Percentiles rank a stretch among this genome's conserved stretches.
Evolutionary conservation across 345 rosid species (phyloP).

Genomic region (Citrus mangshanensis): DNA sequence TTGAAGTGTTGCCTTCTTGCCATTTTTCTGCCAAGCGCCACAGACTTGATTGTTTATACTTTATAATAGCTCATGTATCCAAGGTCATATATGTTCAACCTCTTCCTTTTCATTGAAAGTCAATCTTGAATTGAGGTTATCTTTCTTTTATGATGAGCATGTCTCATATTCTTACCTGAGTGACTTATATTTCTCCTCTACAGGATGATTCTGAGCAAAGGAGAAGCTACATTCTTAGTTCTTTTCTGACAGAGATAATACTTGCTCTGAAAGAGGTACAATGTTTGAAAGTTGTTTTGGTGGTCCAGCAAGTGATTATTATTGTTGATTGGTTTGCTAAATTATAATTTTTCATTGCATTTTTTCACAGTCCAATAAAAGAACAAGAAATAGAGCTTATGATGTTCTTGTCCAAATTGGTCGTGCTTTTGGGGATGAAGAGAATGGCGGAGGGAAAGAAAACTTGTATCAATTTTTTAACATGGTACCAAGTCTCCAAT

Average conservation of each 20-base stretch:
- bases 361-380: slow-evolving; percentile 68
- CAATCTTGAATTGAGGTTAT: neutral
- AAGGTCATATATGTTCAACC: slow-evolving; percentile 37
- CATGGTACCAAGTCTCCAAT: slow-evolving; percentile 45
- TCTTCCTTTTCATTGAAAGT: neutral
- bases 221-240: slow-evolving; percentile 46
- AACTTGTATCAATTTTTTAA: slow-evolving; percentile 68
- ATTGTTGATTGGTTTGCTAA: neutral
- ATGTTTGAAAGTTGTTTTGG: neutral
- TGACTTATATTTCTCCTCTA: neutral
- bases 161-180: neutral
- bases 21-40: slow-evolving; percentile 93
- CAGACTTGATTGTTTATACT: slow-evolving; percentile 87
- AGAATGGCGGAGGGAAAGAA: slow-evolving; percentile 74
- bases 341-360: slow-evolving; percentile 1
- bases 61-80: slow-evolving; percentile 58
- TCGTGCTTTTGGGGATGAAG: slow-evolving; percentile 87
- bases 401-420: slow-evolving; percentile 94
- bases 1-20: slow-evolving; percentile 59
- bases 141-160: neutral
- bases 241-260: slow-evolving; percentile 84
- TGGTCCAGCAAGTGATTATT: neutral
- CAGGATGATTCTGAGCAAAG: slow-evolving; percentile 67
- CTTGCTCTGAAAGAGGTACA: slow-evolving; percentile 95
- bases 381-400: slow-evolving; percentile 91